Conservation (phyloP, 805 yeast genomes). For the Saccharomycopsis javanensis region DNA sequence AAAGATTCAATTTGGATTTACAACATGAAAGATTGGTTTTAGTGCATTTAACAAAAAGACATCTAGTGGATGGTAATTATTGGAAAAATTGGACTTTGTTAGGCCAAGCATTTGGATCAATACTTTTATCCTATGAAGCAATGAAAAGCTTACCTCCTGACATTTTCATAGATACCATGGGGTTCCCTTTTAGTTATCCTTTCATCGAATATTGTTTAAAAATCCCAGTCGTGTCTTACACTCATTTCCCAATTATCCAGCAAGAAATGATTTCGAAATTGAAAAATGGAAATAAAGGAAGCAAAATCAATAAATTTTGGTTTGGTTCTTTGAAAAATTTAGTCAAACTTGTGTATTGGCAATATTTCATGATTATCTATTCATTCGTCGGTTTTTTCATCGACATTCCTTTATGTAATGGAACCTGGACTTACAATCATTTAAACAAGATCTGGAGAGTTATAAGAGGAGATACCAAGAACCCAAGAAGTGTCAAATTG, state of each 20-base stretch:
- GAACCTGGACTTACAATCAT: constrained; percentile 87
- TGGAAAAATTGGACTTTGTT: constrained; percentile 77
- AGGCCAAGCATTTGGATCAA: constrained; percentile 82
- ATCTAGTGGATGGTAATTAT: constrained; percentile 54
- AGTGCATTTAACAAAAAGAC: constrained; percentile 45
- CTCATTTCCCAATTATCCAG: constrained; percentile 92
- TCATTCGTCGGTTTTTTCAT: constrained; percentile 57
- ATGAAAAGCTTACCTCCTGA: constrained; percentile 65
- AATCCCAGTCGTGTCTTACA: constrained; percentile 76
- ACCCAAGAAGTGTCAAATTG: constrained; percentile 25
- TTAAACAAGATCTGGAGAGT: constrained; percentile 53
- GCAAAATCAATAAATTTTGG: constrained; percentile 15
- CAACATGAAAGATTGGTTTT: constrained; percentile 49
- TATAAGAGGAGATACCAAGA: constrained; percentile 22
- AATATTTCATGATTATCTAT: constrained; percentile 51
- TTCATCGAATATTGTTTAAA: constrained; percentile 44
- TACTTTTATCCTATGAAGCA: constrained; percentile 61
- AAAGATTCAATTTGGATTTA: constrained; percentile 46
- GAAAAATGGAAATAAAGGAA: constrained; percentile 23
- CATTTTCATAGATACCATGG: constrained; percentile 90
- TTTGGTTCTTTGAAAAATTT: constrained; percentile 21
- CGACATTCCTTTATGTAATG: constrained; percentile 62
- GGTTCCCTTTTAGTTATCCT: constrained; percentile 81
- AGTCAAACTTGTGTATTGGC: constrained; percentile 62
- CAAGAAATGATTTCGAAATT: constrained; percentile 72